phyloP scores from a whole-genome alignment of 495 filamentous ascomycete species.

The Thozetella sp. region DNA sequence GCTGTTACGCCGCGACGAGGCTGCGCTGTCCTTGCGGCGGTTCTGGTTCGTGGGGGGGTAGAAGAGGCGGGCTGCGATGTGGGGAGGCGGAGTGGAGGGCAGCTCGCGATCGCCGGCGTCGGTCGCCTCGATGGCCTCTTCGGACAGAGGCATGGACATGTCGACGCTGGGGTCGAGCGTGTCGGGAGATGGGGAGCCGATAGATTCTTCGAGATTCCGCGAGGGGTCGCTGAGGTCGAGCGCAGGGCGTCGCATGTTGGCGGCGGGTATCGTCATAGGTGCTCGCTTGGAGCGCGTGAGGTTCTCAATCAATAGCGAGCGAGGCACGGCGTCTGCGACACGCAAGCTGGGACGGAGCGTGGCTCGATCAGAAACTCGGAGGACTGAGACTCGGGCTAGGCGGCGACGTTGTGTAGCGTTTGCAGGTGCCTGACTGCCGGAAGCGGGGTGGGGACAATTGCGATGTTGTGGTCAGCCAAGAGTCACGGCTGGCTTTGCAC shows the following conservation, averaged over 20 bases:
- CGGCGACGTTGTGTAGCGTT: too few relatives aligned
- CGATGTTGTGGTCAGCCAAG: too few relatives aligned
- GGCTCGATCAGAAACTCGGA: too few relatives aligned
- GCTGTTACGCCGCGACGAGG: constrained; percentile 87
- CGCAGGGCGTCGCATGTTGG: constrained; percentile 44
- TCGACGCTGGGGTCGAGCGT: constrained; percentile 29
- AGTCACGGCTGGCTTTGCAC: too few relatives aligned
- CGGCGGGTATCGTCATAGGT: not conserved
- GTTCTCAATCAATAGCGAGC: not conserved
- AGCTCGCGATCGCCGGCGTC: constrained; percentile 28
- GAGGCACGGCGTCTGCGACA: not conserved
- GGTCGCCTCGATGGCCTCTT: constrained; percentile 31
- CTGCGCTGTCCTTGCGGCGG: constrained; percentile 79
- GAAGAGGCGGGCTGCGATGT: constrained; percentile 81
- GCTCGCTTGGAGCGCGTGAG: not conserved
- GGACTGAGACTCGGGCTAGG: too few relatives aligned
- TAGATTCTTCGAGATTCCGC: constrained; percentile 45
- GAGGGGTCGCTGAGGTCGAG: constrained; percentile 42
- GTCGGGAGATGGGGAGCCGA: constrained; percentile 31
- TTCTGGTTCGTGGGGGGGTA: constrained; percentile 66
- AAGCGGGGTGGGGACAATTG: too few relatives aligned
- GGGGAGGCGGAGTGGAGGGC: constrained; percentile 70
- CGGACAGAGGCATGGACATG: constrained; percentile 29
- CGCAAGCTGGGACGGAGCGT: not conserved
- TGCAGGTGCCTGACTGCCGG: too few relatives aligned